These are phyloP conservation scores for Moricandia arvensis DNA, from an alignment of 345 rosid genomes.

Conservation along the genomic window DNA sequence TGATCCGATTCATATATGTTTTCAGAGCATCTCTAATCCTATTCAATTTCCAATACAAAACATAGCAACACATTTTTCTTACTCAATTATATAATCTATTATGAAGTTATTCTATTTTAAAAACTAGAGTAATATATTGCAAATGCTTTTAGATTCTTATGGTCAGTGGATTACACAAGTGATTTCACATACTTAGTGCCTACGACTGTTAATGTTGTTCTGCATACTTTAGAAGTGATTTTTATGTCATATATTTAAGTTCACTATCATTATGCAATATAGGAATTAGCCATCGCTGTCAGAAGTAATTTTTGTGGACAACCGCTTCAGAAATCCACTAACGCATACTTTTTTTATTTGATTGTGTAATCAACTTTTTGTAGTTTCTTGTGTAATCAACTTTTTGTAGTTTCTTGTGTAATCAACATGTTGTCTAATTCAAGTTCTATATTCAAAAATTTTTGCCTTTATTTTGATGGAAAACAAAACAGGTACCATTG, in stretches of 20 bases:
- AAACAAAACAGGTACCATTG: not conserved
- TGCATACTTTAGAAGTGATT: not conserved
- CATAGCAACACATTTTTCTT: too few relatives aligned
- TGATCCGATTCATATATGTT: too few relatives aligned
- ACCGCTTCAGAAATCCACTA: slow-evolving; percentile 29
- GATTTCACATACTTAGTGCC: not conserved
- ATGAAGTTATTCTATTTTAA: too few relatives aligned
- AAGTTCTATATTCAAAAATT: not conserved
- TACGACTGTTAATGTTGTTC: not conserved
- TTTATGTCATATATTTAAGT: not conserved
- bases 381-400: slow-evolving; percentile 12
- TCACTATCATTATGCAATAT: not conserved
- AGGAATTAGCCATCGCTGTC: slow-evolving; percentile 11
- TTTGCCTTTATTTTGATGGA: not conserved
- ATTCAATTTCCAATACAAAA: too few relatives aligned
- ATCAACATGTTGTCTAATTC: not conserved
- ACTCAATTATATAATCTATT: too few relatives aligned
- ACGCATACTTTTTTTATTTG: not conserved
- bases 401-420: not conserved
- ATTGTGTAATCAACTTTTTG: too few relatives aligned
- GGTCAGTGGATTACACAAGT: not conserved
- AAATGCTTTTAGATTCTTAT: not conserved
- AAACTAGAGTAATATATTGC: too few relatives aligned
- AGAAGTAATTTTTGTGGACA: slow-evolving; percentile 25
- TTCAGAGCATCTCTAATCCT: too few relatives aligned